A percentile compares a stretch with the other conserved stretches of the same genome.
Conservation (phyloP, 805 yeast species). For the Yamadazyma philogaea region DNA sequence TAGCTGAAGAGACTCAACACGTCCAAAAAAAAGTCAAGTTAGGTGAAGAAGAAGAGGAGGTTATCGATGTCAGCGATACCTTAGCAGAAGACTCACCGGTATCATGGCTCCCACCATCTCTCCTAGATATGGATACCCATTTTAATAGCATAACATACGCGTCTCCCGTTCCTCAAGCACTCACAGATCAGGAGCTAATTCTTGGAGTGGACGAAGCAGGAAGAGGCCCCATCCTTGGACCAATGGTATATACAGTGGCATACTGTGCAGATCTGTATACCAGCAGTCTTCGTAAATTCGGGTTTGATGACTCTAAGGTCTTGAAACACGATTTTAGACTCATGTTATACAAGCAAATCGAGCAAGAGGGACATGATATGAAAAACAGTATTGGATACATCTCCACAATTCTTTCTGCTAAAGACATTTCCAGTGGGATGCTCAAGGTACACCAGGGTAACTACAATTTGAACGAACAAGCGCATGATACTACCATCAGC, state of each 20-base stretch:
- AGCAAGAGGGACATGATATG: constrained; percentile 44
- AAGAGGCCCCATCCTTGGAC: constrained; percentile 95
- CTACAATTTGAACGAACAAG: constrained; percentile 88
- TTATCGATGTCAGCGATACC: neutral
- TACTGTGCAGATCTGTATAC: constrained; percentile 61
- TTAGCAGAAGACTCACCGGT: neutral
- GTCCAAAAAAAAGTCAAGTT: neutral
- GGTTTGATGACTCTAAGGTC: constrained; percentile 92
- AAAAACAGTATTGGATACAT: constrained; percentile 77
- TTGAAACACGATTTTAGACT: constrained; percentile 70
- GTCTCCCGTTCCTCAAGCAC: constrained; percentile 45
- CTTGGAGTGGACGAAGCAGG: constrained; percentile 99
- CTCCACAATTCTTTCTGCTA: constrained; percentile 77
- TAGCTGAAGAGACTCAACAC: constrained; percentile 1
- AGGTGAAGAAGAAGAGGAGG: neutral
- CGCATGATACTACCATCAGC: constrained; percentile 88
- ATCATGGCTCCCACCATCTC: constrained; percentile 36
- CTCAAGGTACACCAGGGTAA: constrained; percentile 50
- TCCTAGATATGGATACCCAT: constrained; percentile 23
- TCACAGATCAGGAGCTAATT: constrained; percentile 37
- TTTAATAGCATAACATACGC: constrained; percentile 47
- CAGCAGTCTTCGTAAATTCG: constrained; percentile 52
- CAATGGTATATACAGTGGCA: constrained; percentile 94
- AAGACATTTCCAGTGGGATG: constrained; percentile 89
- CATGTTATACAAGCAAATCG: constrained; percentile 56